Percentiles rank a stretch among this genome's conserved stretches.
Evolutionary conservation across 1,284 basidiomycete genomes (phyloP).

Genomic region (Sporisorium scitamineum): DNA sequence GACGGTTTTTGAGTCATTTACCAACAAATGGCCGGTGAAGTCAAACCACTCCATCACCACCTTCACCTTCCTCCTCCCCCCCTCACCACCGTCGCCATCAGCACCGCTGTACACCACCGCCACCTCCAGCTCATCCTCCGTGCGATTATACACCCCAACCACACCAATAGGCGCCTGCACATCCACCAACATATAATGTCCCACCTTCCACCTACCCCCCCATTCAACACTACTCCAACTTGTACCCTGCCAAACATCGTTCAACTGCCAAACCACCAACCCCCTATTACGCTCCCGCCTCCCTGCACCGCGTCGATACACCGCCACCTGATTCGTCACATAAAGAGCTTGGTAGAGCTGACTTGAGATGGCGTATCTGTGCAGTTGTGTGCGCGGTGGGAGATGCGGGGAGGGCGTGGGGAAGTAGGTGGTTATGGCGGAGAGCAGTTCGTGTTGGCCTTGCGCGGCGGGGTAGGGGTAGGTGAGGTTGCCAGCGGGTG

Average conservation of each 20-base stretch:
- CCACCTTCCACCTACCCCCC: constrained; percentile 76
- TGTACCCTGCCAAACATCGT: constrained; percentile 78
- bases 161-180: constrained; percentile 74
- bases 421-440: constrained; percentile 72
- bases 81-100: too few relatives aligned
- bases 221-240: constrained; percentile 77
- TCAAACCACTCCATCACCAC: constrained; percentile 27
- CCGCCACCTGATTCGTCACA: constrained; percentile 74
- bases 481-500: constrained; percentile 74
- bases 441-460: constrained; percentile 75
- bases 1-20: not conserved
- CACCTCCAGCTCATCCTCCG: constrained; percentile 73
- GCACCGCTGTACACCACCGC: constrained; percentile 65
- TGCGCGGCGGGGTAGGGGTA: constrained; percentile 75
- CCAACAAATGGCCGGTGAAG: constrained; percentile 2
- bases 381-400: constrained; percentile 11
- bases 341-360: constrained; percentile 48
- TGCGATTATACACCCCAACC: constrained; percentile 73
- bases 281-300: constrained; percentile 76
- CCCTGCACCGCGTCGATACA: constrained; percentile 77
- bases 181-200: constrained; percentile 72
- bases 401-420: constrained; percentile 12
- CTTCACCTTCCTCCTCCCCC: not conserved
- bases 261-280: constrained; percentile 76
- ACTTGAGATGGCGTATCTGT: constrained; percentile 41